Conservation (phyloP, 179 eudicot genomes). For the Spinacia oleracea region DNA sequence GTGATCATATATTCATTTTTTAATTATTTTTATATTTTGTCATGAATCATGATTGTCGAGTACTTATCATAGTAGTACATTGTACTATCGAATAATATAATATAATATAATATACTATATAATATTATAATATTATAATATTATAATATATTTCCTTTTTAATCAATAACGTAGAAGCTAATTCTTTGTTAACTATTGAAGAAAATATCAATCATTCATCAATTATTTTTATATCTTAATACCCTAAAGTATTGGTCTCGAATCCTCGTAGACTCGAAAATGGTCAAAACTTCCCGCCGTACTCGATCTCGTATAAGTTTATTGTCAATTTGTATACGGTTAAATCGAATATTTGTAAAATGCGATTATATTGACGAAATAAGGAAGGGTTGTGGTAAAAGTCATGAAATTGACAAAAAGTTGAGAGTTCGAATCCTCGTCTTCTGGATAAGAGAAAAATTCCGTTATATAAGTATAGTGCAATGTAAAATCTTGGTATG, state of each 20-base stretch:
- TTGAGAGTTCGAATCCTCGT: no score
- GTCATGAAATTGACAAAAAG: no score
- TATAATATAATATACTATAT: no score
- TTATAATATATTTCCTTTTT: background rate
- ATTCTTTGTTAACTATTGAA: background rate
- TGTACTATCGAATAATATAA: conserved; percentile 5
- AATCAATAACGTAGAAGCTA: conserved; percentile 15
- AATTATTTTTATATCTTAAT: conserved; percentile 14
- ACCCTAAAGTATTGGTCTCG: conserved; percentile 22
- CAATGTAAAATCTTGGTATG: no score
- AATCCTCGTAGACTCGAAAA: conserved; percentile 42
- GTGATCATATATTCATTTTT: background rate
- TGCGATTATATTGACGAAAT: no score
- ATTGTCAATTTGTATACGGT: background rate
- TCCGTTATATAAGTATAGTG: no score
- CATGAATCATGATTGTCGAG: conserved; percentile 25
- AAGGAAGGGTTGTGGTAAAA: no score
- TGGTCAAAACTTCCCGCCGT: conserved; percentile 27
- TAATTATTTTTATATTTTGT: conserved; percentile 6
- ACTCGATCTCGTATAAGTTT: conserved; percentile 7
- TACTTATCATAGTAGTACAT: conserved; percentile 33
- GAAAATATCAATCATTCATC: conserved; percentile 30
- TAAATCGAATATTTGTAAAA: no score
- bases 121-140: no score
- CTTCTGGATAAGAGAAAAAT: no score